phyloP scores from a whole-genome alignment of 129 eudicot genomes.

The Sambucus nigra region DNA sequence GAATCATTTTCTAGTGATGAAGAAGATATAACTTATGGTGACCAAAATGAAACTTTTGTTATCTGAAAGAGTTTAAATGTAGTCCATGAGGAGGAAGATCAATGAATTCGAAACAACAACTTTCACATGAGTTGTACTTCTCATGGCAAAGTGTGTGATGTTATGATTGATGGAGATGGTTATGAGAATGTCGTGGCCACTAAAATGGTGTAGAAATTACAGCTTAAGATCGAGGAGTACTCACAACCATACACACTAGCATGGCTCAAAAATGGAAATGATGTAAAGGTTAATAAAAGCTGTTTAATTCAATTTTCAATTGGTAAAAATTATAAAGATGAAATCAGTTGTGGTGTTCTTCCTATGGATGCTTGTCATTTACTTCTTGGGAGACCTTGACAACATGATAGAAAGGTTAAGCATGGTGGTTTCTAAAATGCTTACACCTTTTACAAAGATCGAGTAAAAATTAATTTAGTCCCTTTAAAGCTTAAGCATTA shows the following conservation, averaged over 20 bases:
- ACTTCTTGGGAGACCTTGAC: no score
- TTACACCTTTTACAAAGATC: neutral
- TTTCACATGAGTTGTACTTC: conserved; percentile 10
- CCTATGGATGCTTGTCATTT: conserved; percentile 1
- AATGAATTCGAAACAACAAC: conserved; percentile 10
- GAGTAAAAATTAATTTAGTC: neutral
- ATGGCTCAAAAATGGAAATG: conserved; percentile 6
- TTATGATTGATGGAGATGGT: conserved; percentile 13
- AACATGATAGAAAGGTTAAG: neutral
- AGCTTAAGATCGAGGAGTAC: neutral
- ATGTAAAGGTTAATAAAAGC: no score
- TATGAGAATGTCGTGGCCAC: conserved; percentile 14
- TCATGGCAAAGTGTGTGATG: conserved; percentile 11
- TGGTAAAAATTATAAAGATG: neutral
- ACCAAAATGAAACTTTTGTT: neutral
- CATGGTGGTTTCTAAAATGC: neutral
- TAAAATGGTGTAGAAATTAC: no score
- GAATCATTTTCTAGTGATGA: neutral
- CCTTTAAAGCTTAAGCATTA: neutral
- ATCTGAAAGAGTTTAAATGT: neutral
- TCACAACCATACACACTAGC: conserved; percentile 1
- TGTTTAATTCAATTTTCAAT: no score
- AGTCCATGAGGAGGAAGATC: neutral
- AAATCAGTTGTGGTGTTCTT: neutral
- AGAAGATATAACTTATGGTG: conserved; percentile 1